Percentiles rank a stretch among this genome's conserved stretches.
These are phyloP conservation scores for Alternaria arbusti DNA, from an alignment of 2,329 filamentous ascomycete genomes.

Conservation along the genomic window DNA sequence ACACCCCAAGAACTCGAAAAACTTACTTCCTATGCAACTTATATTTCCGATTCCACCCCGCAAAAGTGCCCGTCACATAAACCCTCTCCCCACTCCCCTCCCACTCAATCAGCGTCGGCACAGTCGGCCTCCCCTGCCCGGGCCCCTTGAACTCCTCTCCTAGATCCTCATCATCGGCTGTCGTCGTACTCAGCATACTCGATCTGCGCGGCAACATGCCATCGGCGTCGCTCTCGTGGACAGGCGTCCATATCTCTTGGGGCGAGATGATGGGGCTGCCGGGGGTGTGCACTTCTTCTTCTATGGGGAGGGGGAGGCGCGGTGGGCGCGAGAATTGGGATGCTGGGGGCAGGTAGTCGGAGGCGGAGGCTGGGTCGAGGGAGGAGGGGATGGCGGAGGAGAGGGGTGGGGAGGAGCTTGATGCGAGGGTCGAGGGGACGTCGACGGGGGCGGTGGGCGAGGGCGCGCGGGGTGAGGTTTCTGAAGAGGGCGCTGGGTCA, in stretches of 20 bases:
- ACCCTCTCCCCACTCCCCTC: conserved; percentile 81
- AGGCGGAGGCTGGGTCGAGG: conserved; percentile 37
- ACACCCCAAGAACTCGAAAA: conserved; percentile 34
- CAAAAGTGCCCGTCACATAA: conserved; percentile 96
- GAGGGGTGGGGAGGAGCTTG: conserved; percentile 26
- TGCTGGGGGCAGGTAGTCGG: conserved; percentile 48
- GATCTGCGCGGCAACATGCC: conserved; percentile 63
- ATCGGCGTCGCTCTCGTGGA: conserved; percentile 54
- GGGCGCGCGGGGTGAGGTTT: conserved; percentile 7
- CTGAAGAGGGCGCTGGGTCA: background rate
- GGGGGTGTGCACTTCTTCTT: conserved; percentile 86
- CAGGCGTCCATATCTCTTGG: conserved; percentile 63
- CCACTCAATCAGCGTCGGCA: conserved; percentile 89
- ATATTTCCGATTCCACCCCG: conserved; percentile 96
- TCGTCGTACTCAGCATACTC: conserved; percentile 59
- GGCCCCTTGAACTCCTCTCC: conserved; percentile 70
- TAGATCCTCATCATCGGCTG: conserved; percentile 70
- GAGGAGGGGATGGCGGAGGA: conserved; percentile 36
- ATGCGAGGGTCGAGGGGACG: conserved; percentile 36
- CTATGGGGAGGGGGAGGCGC: conserved; percentile 88
- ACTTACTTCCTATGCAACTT: conserved; percentile 82
- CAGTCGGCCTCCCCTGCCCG: conserved; percentile 72
- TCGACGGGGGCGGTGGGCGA: conserved; percentile 49
- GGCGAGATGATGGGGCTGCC: conserved; percentile 87
- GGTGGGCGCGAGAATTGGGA: conserved; percentile 72